Evolutionary conservation across 495 filamentous ascomycete genomes (phyloP), one percentile per base, ranked within the genome.

Genomic region (Penicillium arizonense): DNA sequence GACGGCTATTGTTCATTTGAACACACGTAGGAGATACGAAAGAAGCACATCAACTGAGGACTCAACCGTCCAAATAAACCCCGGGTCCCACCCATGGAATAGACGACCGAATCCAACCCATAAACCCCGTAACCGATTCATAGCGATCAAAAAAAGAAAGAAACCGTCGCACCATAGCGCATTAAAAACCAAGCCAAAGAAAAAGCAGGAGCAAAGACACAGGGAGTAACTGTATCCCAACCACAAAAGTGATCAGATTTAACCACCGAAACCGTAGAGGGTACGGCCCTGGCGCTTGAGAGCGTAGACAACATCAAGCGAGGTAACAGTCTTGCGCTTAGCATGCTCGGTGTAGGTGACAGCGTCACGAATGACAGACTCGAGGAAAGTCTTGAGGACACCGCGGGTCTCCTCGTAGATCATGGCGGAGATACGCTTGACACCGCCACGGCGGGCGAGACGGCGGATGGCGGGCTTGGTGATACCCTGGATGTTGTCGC

Each of bases 221-320:
- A 32, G 21, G 28, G 44, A 23, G 45, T 18, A 18, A 18, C 18
- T 18, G 43, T 23, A 16, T 37, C 38, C 30, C 30, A 39, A 28
- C 43, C 28, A 35, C 5, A 47, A 18, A 54, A 36, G 44, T 48
- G 33, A 52, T 30, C 23, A 35, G 52, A 72, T 69, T 82, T 91
- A 97, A 80, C 93, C 93, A 85, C 93, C 93, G 84, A 97, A 97
- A 80, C 92, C 92, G 79, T 97, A 96, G 26, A 96, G 87, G 71
- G 91, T 96, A 73, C 92, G 88, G 69, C 92, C 92, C 79, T 94
- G 90, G 75, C 92, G 85, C 85, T 95, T 94, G 64, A 97, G 83
- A 45, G 90, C 90, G 64, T 96, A 97, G 71, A 97, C 92, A 20
- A 97, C 92, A 68, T 97, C 92, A 55, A 96, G 83, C 10, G 89